Percentiles rank a stretch among this genome's conserved stretches.
Conservation (phyloP, 2,329 filamentous ascomycete genomes). For the Fusarium concolor region DNA sequence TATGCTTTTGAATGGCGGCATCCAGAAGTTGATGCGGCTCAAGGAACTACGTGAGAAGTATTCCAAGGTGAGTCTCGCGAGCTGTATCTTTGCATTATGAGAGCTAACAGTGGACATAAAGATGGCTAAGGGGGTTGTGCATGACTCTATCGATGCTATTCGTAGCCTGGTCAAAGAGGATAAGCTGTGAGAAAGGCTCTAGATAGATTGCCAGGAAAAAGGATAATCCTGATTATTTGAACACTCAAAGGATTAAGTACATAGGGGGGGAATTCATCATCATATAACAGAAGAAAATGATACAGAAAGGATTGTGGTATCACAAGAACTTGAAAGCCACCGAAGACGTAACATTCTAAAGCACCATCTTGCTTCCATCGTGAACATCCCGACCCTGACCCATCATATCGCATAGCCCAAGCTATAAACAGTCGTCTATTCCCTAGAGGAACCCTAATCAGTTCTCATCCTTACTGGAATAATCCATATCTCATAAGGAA, state of each 20-base stretch:
- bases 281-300: too few species aligned
- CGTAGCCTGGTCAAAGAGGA: conserved; percentile 19
- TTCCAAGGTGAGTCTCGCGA: conserved; percentile 21
- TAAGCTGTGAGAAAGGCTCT: conserved; percentile 1
- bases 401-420: neutral
- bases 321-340: too few species aligned
- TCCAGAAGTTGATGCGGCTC: conserved; percentile 44
- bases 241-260: too few species aligned
- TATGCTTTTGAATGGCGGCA: conserved; percentile 54
- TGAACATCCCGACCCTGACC: neutral
- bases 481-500: conserved; percentile 19
- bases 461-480: neutral
- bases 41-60: conserved; percentile 42
- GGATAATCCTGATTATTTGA: too few species aligned
- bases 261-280: too few species aligned
- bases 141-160: conserved; percentile 34
- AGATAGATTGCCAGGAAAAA: fast-evolving
- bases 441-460: neutral
- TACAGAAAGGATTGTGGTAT: too few species aligned
- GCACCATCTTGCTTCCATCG: too few species aligned
- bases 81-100: too few species aligned
- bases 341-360: too few species aligned
- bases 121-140: conserved; percentile 32
- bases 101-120: fast-evolving
- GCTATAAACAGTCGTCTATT: neutral